Conservation (phyloP, 331 rosid species). For the Saraca asoca region DNA sequence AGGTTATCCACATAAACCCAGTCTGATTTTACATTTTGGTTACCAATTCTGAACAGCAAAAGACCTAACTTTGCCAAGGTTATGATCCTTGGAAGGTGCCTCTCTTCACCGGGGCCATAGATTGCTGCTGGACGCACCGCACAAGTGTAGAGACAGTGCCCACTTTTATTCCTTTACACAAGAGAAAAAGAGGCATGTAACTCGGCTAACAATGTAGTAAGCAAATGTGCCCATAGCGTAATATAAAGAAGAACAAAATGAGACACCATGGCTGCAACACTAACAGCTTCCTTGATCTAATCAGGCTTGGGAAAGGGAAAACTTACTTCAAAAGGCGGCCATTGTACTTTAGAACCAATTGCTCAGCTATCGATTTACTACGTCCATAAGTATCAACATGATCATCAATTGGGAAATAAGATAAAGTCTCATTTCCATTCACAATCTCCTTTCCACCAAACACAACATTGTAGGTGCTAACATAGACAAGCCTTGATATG, state of each 20-base stretch:
- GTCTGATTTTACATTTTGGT: conserved; percentile 68
- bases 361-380: conserved; percentile 89
- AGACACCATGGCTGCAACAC: neutral
- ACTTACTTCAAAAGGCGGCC: conserved; percentile 62
- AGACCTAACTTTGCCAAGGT: conserved; percentile 76
- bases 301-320: no score
- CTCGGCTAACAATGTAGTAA: neutral
- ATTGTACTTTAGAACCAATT: conserved; percentile 75
- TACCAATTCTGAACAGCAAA: conserved; percentile 68
- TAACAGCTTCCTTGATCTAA: neutral
- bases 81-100: conserved; percentile 86
- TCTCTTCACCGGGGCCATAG: conserved; percentile 94
- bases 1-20: conserved; percentile 92
- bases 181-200: conserved; percentile 11
- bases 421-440: conserved; percentile 74
- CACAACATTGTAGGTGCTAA: conserved; percentile 84
- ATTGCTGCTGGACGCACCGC: conserved; percentile 92
- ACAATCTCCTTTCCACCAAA: conserved; percentile 71
- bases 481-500: no score
- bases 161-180: conserved; percentile 50
- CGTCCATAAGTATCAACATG: conserved; percentile 82
- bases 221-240: neutral
- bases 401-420: conserved; percentile 75
- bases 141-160: conserved; percentile 67
- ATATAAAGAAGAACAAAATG: neutral